Conservation (phyloP, 2,329 filamentous ascomycete genomes). For the Xylaria polymorpha region DNA sequence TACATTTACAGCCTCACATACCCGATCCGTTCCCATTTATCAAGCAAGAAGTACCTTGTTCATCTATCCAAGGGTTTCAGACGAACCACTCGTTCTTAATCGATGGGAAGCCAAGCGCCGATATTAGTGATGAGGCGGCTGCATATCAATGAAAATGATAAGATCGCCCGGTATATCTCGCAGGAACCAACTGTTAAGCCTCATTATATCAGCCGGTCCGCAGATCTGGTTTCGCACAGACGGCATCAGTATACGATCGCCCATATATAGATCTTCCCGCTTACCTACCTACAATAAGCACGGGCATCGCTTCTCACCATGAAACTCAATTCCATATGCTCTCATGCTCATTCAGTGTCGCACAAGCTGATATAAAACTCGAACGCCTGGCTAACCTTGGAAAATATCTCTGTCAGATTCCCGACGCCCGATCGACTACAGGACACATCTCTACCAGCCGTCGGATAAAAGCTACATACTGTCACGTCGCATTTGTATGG, state of each 20-base stretch:
- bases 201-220: constrained; percentile 29
- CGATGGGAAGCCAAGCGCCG: background rate
- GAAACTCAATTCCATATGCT: constrained; percentile 13
- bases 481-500: constrained; percentile 13
- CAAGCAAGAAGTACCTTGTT: background rate
- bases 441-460: background rate
- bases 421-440: background rate
- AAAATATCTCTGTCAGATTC: background rate
- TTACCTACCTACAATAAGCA: constrained; percentile 2
- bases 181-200: constrained; percentile 24
- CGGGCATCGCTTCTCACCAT: background rate
- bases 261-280: constrained; percentile 18
- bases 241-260: constrained; percentile 23
- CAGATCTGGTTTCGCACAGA: constrained; percentile 30
- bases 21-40: background rate
- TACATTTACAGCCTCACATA: background rate
- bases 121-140: constrained; percentile 15
- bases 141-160: constrained; percentile 17
- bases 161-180: constrained; percentile 27
- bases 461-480: background rate
- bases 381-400: background rate
- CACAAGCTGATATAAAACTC: constrained; percentile 3
- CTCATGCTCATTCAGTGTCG: background rate
- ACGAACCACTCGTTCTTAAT: background rate
- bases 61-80: constrained; percentile 1